These are phyloP conservation scores for Teratosphaeria nubilosa DNA, from an alignment of 2,329 filamentous ascomycete species.

Conservation along the genomic window DNA sequence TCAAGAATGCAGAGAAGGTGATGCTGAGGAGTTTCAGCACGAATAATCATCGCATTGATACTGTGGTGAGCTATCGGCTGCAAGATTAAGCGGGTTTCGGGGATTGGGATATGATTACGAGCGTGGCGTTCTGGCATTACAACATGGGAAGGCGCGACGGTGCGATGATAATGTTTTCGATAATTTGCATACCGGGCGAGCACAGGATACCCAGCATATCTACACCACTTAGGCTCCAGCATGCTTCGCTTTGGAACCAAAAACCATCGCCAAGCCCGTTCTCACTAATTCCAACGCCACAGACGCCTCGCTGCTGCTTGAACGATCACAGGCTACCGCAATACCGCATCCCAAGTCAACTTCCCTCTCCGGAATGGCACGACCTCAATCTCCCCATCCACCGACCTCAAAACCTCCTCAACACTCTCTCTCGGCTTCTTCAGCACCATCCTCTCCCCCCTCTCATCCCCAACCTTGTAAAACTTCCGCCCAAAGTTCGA, in stretches of 20 bases:
- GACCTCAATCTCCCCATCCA: conserved; percentile 46
- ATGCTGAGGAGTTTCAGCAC: conserved; percentile 95
- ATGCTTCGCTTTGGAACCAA: background rate
- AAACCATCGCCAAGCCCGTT: background rate
- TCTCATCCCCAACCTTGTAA: conserved; percentile 42
- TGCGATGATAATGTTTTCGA: background rate
- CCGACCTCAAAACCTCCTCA: conserved; percentile 43
- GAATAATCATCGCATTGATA: conserved; percentile 86
- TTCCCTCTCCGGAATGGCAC: conserved; percentile 57
- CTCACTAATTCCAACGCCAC: background rate
- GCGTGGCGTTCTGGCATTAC: background rate
- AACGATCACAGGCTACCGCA: background rate
- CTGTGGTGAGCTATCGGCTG: conserved; percentile 80
- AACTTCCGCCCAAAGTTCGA: conserved; percentile 47
- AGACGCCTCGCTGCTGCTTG: background rate
- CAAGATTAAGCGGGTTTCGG: background rate
- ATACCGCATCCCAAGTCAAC: conserved; percentile 40
- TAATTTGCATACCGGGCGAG: background rate
- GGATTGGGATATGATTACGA: background rate
- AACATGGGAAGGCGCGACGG: background rate
- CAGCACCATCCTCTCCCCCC: conserved; percentile 45
- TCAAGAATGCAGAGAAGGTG: conserved; percentile 86
- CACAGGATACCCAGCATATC: background rate
- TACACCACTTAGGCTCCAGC: background rate
- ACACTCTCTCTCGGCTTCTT: conserved; percentile 48